A percentile compares a stretch with the other conserved stretches of the same genome.
Conservation (phyloP, 305 asterid genomes). For the Vinca major region DNA sequence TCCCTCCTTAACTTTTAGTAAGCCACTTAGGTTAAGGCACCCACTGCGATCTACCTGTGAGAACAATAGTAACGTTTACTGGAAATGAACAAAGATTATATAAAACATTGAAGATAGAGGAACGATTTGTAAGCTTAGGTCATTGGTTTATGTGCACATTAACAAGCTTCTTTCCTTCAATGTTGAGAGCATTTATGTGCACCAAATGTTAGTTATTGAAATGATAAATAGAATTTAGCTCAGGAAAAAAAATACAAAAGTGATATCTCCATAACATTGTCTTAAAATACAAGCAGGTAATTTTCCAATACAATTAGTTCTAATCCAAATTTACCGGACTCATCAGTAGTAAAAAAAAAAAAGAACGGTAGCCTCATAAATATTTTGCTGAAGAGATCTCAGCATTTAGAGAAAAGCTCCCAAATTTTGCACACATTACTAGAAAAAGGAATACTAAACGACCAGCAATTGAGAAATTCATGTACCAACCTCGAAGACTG, state of each 20-base stretch:
- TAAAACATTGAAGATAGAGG: neutral
- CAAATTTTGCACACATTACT: neutral
- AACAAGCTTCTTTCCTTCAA: no score
- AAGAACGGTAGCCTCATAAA: neutral
- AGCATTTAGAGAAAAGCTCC: neutral
- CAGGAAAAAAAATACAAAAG: no score
- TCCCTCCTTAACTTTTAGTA: slow-evolving; percentile 44
- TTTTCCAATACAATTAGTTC: no score
- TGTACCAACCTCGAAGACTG: slow-evolving; percentile 12
- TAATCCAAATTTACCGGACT: neutral
- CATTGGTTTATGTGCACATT: no score
- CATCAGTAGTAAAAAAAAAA: neutral
- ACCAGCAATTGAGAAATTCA: neutral
- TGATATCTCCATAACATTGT: no score
- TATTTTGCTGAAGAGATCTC: neutral
- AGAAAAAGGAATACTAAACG: neutral
- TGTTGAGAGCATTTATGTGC: no score
- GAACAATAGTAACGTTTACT: neutral
- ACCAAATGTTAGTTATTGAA: no score
- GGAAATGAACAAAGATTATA: neutral
- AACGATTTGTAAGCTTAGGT: no score
- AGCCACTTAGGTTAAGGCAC: slow-evolving; percentile 36
- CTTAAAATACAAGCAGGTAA: no score
- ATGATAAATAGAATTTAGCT: no score
- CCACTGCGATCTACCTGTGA: slow-evolving; percentile 46